Evolutionary conservation across 768 basidiomycete species (phyloP).

Genomic region (Suillus tomentosus): DNA sequence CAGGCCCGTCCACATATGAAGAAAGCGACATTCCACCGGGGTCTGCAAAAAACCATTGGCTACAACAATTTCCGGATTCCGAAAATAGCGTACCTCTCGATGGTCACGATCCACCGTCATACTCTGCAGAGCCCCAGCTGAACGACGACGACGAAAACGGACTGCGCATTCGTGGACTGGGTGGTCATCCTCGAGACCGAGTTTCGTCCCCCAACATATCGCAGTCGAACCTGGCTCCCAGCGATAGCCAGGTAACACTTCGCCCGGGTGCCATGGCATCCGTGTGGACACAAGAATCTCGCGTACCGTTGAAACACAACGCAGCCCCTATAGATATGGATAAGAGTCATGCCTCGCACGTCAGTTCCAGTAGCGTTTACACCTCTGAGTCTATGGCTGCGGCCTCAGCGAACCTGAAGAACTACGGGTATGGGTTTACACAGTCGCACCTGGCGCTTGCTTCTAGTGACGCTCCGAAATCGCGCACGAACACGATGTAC

Average conservation of each 20-base stretch:
- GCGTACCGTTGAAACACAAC: conserved; percentile 14
- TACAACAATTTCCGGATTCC: conserved; percentile 10
- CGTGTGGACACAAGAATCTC: conserved; percentile 18
- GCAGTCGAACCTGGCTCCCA: neutral
- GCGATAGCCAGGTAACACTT: conserved; percentile 15
- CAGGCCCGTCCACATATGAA: neutral
- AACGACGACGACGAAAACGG: conserved; percentile 37
- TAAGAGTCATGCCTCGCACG: conserved; percentile 8
- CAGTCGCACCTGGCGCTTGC: conserved; percentile 14
- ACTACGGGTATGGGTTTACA: conserved; percentile 25
- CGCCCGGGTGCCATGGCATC: conserved; percentile 10
- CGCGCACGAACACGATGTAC: conserved; percentile 10
- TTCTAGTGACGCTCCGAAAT: conserved; percentile 4
- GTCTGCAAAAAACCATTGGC: conserved; percentile 9
- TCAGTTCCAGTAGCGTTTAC: conserved; percentile 26
- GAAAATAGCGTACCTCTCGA: neutral
- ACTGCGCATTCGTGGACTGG: conserved; percentile 38
- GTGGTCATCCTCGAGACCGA: conserved; percentile 14
- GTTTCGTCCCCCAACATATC: conserved; percentile 13
- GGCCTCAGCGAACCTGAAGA: conserved; percentile 26
- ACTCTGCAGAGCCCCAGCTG: neutral
- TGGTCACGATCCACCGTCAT: neutral
- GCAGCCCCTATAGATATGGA: neutral
- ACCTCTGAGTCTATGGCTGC: conserved; percentile 24
- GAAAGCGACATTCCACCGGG: conserved; percentile 1